Evolutionary conservation across 768 basidiomycete genomes (phyloP).

Genomic region (Chiua virens): DNA sequence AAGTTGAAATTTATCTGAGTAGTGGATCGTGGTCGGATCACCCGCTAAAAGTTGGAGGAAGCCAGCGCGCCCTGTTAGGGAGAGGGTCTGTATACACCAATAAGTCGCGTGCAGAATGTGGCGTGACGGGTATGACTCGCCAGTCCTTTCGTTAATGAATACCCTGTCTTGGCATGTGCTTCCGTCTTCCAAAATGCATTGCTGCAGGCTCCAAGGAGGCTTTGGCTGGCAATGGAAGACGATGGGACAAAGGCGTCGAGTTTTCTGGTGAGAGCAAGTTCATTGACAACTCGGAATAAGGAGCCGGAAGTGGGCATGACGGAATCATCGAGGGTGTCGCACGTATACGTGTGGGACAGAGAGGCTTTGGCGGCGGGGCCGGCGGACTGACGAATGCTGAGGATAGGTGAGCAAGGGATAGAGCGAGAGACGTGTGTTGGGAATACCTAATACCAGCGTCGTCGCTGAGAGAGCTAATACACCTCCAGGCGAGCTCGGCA

Average conservation of each 20-base stretch:
- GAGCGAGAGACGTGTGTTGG: neutral
- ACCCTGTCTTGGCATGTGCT: conserved; percentile 20
- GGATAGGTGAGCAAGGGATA: conserved; percentile 1
- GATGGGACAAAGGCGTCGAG: conserved; percentile 16
- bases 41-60: conserved; percentile 62
- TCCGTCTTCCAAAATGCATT: conserved; percentile 31
- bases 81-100: conserved; percentile 57
- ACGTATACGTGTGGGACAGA: conserved; percentile 70
- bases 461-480: conserved; percentile 68
- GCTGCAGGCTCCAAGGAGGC: conserved; percentile 20
- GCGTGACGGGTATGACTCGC: conserved; percentile 10
- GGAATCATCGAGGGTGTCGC: conserved; percentile 45
- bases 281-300: conserved; percentile 20
- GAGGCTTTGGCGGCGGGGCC: conserved; percentile 82
- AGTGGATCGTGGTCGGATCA: conserved; percentile 42
- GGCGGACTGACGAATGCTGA: conserved; percentile 81
- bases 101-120: neutral
- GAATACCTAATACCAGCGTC: conserved; percentile 78
- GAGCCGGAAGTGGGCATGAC: conserved; percentile 28
- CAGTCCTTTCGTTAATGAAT: conserved; percentile 21
- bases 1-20: conserved; percentile 87
- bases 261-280: conserved; percentile 21
- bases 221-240: neutral
- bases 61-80: conserved; percentile 72
- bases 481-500: conserved; percentile 80